Evolutionary conservation across 805 yeast species (phyloP), one percentile per base, ranked within the genome.

Genomic region (Yarrowia sp.): DNA sequence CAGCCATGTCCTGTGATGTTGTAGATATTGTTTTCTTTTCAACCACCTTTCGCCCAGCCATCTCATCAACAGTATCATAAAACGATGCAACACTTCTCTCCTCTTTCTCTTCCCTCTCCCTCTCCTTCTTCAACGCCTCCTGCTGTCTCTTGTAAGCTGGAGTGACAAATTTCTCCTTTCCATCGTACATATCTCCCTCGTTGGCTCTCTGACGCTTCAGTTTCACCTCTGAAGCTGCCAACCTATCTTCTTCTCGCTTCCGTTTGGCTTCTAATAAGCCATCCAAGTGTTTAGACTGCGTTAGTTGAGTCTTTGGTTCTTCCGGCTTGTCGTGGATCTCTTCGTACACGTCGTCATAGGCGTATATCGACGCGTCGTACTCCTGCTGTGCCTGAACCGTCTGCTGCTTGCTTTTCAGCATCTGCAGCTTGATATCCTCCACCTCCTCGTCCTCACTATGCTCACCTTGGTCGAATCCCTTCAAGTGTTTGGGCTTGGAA

Each of bases 281-380:
- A 1, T 73, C 76, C 66, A 86, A 78, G 69, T 84, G 83, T 46
- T 61, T 61, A 61, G 66, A 61, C 66, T 61, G 66, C 46, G 66
- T 61, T 61, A 61, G 66, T 61, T 44, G 53, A 24, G 61, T 30
- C 44, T 46, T 36, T 13, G 52, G n/a, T 20, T 46, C 38, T 9
- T 43, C 36, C 50, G 73, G 71, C 55, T 73, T 71, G 19, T 73
- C 71, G 36, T 80, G 79, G 72, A 84, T 79, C 3, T 75, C 74
- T 47, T 84, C 87, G 68, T 80, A 82, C 0, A 80, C 81, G 56
- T 81, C 86, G 68, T 84, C 87, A 70, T 82, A 84, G 14, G 77
- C 79, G 69, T 79, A 82, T 3, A 74, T 69, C 20, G 66, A 61
- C 30, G 34, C 44, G 10, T 61, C 73, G 7, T 43, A 44, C 40